Evolutionary conservation across 139 green algal genomes (phyloP), one percentile per base, ranked within the genome.

Genomic region (Desmodesmus armatus): DNA sequence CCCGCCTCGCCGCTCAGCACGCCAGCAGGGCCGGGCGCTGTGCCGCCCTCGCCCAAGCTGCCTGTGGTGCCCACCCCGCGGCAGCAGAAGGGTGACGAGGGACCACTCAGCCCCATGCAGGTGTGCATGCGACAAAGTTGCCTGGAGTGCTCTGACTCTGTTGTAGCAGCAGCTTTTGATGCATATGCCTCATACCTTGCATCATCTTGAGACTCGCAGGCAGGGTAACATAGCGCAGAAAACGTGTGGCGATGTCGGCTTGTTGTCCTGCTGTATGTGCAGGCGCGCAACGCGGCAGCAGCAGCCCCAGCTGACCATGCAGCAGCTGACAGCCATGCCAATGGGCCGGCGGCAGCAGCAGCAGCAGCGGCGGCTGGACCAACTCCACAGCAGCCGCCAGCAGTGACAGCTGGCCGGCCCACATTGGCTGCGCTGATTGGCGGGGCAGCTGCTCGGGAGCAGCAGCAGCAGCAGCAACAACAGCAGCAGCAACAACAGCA

Each of bases 381-480:
- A 27, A 6, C 73, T 4, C 15, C 29, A 67, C n/a, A 44, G 74
- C 31, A 51, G 29, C 19, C 78, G 11, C 51, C 85, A 80, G 70
- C 67, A 63, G 44, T 69, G 6, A 23, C 69, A 65, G 63, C 69
- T 23, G 21, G 72, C 17, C 47, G n/a, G 53, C 37, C 73, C 25
- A 80, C 74, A 33, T 31, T 82, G 40, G 82, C 74, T 39, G 82
- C 74, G 27, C 44, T 81, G 25, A 39, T 78, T 3, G 33, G 71
- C 31, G 79, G 71, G 37, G 66, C 80, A 9, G 69, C 25, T 55
- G 69, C 27, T 19, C 44, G 72, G 76, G 47, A 75, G 21, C 76
- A 77, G 51, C 75, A 78, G 75, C 63, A 81, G 55, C 74, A 84
- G 40, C 84, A 69, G 49, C 41, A 60, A 39, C 41, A 81, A 47